Evolutionary conservation across 2,329 filamentous ascomycete genomes (phyloP).

Genomic region (Pestalotiopsis sp.): DNA sequence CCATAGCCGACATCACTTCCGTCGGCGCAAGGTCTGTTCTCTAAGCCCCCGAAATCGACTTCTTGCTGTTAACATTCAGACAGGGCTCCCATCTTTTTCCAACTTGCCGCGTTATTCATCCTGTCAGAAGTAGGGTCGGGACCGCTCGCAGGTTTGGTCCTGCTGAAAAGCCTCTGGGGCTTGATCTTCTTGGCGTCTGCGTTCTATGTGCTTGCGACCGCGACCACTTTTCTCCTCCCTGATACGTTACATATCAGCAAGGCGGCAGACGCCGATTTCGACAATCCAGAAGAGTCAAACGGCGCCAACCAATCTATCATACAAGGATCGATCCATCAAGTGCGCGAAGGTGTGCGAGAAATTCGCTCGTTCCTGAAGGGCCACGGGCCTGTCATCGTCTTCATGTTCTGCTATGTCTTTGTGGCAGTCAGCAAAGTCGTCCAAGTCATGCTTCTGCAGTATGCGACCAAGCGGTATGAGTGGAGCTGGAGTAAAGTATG

Average conservation of each 20-base stretch:
- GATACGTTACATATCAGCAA: slow-evolving; percentile 40
- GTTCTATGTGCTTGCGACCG: slow-evolving; percentile 27
- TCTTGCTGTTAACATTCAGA: too few relatives aligned
- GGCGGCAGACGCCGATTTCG: neutral
- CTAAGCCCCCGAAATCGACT: too few relatives aligned
- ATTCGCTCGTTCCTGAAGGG: slow-evolving; percentile 40
- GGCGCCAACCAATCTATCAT: neutral
- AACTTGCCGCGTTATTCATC: slow-evolving; percentile 36
- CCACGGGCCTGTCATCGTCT: slow-evolving; percentile 37
- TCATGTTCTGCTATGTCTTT: slow-evolving; percentile 37
- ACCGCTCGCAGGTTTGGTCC: slow-evolving; percentile 40
- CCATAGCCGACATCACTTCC: slow-evolving; percentile 5
- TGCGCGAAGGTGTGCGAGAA: slow-evolving; percentile 29
- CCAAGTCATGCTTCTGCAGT: slow-evolving; percentile 48
- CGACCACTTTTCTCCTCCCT: slow-evolving; percentile 35
- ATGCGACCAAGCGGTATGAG: slow-evolving; percentile 50
- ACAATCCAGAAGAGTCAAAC: neutral
- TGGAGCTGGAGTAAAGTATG: slow-evolving; percentile 46
- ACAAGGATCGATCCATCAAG: neutral
- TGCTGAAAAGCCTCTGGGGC: slow-evolving; percentile 39
- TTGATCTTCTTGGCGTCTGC: slow-evolving; percentile 36
- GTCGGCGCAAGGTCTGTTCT: neutral
- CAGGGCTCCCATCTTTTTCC: slow-evolving; percentile 41
- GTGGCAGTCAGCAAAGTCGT: slow-evolving; percentile 32
- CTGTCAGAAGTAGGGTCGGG: slow-evolving; percentile 38